Evolutionary conservation across 306 rosid species (phyloP).

Genomic region (Fragaria ananassa): DNA sequence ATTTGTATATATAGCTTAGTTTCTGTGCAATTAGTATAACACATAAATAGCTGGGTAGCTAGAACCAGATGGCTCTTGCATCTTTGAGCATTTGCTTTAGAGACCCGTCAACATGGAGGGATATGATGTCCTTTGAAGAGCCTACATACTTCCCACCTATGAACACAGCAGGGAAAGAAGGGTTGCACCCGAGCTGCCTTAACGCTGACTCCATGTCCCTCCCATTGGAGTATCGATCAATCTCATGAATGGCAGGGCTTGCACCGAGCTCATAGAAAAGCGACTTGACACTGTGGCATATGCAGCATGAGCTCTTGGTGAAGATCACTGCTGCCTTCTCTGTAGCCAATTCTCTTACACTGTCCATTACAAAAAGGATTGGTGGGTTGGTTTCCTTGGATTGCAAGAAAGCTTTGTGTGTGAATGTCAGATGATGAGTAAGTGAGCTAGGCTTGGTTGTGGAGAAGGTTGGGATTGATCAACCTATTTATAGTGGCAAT

Average conservation of each 20-base stretch:
- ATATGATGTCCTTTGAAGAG: slow-evolving; percentile 82
- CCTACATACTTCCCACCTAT: slow-evolving; percentile 88
- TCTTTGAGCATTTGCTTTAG: slow-evolving; percentile 89
- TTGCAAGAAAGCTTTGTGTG: slow-evolving; percentile 1
- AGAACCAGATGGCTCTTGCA: slow-evolving; percentile 96
- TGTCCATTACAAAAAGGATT: slow-evolving; percentile 51
- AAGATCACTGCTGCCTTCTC: slow-evolving; percentile 95
- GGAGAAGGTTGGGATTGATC: slow-evolving; percentile 42
- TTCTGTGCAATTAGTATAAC: neutral
- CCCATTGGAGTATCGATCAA: slow-evolving; percentile 70
- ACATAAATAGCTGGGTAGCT: slow-evolving; percentile 28
- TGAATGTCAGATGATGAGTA: neutral
- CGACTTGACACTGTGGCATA: slow-evolving; percentile 87
- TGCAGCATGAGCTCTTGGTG: slow-evolving; percentile 91
- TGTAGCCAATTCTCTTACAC: slow-evolving; percentile 76
- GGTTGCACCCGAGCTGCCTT: slow-evolving; percentile 72
- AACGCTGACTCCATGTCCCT: slow-evolving; percentile 87
- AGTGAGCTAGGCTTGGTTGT: slow-evolving; percentile 32
- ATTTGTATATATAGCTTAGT: slow-evolving; percentile 18
- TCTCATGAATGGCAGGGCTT: slow-evolving; percentile 89
- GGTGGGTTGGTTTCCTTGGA: neutral
- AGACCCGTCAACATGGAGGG: slow-evolving; percentile 89
- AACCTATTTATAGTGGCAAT: slow-evolving; percentile 65
- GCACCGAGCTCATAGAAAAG: slow-evolving; percentile 94
- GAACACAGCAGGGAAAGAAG: slow-evolving; percentile 93